Conservation (phyloP, 1,284 basidiomycete genomes). For the Quambalaria eucalypti region DNA sequence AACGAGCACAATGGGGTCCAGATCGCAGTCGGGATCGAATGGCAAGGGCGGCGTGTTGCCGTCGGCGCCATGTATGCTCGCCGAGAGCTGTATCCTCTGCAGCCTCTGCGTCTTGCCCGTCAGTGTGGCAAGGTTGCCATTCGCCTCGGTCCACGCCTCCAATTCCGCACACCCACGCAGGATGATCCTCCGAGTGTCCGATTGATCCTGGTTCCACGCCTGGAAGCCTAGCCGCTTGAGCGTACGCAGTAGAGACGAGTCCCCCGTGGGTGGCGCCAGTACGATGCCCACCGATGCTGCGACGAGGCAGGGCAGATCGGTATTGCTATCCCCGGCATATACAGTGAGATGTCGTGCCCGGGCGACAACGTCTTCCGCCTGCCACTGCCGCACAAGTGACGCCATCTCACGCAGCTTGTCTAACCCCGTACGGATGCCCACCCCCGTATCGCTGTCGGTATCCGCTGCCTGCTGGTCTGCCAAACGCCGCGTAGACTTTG, state of each 20-base stretch:
- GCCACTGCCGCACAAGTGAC: not conserved
- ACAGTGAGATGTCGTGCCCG: constrained; percentile 7
- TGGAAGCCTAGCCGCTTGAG: constrained; percentile 5
- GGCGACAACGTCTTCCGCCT: not conserved
- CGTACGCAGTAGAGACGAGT: constrained; percentile 4
- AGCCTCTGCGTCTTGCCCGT: not conserved
- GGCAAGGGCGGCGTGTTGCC: too few relatives aligned
- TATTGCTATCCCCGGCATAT: constrained; percentile 38
- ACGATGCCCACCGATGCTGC: constrained; percentile 32
- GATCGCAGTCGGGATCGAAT: too few relatives aligned
- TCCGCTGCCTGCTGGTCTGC: too few relatives aligned
- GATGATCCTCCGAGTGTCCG: too few relatives aligned
- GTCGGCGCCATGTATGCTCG: too few relatives aligned
- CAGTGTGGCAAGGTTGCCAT: not conserved
- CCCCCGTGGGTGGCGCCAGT: constrained; percentile 17
- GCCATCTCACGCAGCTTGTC: constrained; percentile 21
- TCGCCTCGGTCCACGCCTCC: not conserved
- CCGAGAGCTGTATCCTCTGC: too few relatives aligned
- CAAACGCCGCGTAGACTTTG: too few relatives aligned
- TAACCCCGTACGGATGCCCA: constrained; percentile 20
- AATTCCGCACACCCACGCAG: constrained; percentile 2
- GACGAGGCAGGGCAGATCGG: constrained; percentile 34
- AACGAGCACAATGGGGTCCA: too few relatives aligned
- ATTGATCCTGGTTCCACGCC: too few relatives aligned
- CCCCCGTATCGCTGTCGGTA: not conserved